Percentiles rank a stretch among this genome's conserved stretches.
phyloP scores from a whole-genome alignment of 108 stramenopile genomes.

The Nannochloropsis salina region DNA sequence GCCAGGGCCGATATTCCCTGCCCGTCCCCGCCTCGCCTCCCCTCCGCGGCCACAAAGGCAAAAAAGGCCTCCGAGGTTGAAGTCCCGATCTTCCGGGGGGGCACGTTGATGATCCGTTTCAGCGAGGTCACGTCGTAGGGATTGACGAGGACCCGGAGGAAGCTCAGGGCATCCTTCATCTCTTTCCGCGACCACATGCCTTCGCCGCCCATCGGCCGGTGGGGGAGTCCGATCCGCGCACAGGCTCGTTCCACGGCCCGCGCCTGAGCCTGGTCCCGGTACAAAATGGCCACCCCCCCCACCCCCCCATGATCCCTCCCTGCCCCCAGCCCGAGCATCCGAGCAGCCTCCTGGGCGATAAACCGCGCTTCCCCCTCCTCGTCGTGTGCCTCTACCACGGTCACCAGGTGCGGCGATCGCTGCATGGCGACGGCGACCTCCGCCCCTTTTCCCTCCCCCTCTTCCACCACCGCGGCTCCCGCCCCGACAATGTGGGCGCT shows the following conservation, averaged over 20 bases:
- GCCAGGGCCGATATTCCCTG: neutral
- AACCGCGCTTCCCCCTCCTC: conserved; percentile 21
- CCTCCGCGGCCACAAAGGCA: conserved; percentile 11
- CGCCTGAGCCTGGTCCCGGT: conserved; percentile 83
- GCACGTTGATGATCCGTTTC: conserved; percentile 37
- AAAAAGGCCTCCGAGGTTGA: conserved; percentile 30
- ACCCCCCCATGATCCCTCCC: neutral
- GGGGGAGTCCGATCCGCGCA: conserved; percentile 23
- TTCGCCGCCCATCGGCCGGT: conserved; percentile 36
- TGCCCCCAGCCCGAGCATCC: neutral
- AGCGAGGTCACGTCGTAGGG: conserved; percentile 31
- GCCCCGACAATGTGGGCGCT: conserved; percentile 34
- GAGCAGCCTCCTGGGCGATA: neutral
- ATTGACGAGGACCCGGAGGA: conserved; percentile 38
- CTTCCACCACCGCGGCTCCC: conserved; percentile 36
- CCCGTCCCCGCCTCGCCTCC: neutral
- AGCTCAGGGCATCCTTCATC: conserved; percentile 45
- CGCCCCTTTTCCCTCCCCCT: neutral
- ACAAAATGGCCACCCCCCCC: conserved; percentile 61
- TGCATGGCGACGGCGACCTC: neutral
- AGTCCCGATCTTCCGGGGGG: conserved; percentile 41
- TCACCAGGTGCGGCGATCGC: neutral
- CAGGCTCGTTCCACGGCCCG: conserved; percentile 63
- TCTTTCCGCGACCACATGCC: conserved; percentile 31
- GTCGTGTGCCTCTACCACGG: conserved; percentile 9